Evolutionary conservation across 768 basidiomycete species (phyloP), one percentile per base, ranked within the genome.

Genomic region (Vararia minispora): DNA sequence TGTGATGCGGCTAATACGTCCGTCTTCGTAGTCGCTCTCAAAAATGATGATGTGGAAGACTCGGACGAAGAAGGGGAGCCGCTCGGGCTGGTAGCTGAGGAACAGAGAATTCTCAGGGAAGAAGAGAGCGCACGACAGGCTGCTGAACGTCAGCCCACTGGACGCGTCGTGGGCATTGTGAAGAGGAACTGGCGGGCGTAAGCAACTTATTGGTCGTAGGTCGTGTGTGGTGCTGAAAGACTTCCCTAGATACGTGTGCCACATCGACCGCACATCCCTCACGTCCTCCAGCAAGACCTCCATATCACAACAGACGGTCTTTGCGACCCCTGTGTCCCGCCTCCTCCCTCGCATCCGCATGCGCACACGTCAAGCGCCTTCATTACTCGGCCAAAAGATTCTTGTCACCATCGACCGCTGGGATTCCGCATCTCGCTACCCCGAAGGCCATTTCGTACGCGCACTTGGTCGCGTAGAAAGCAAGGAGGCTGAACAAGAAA

Each of bases 401-500:
- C 74, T 99, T 18, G 89, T 98, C 29, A 81, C 87, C 2, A 88
- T 98, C 50, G 95, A 99, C 54, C 68, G 80, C 28, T 99, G 95
- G 95, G 79, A 86, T 20, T 61, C 65, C 5, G 81, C 76, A 8
- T 89, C 86, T 1, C 72, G 89, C 14, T 95, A 97, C 53, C 95
- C 95, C 0, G 92, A 97, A 51, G 95, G 95, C 0, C 95, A 99
- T 55, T 89, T 99, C 46, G 92, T 98, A 16, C 77, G 94, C 28
- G 77, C 89, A 0, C 69, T 99, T 1, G 95, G 95, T 2, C 77
- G 75, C 50, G 88, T 79, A 0, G 94, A 91, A 52, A 86, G 83
- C 56, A 95, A 97, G 57, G 91, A 94, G 55, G 92, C 92, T 0
- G 94, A 98, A 52, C 84, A 91, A 55, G 94, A 98, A 59, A 88